Evolutionary conservation across 192 early-diverging fungal species (phyloP).

Genomic region (Cladochytrium replicatum): DNA sequence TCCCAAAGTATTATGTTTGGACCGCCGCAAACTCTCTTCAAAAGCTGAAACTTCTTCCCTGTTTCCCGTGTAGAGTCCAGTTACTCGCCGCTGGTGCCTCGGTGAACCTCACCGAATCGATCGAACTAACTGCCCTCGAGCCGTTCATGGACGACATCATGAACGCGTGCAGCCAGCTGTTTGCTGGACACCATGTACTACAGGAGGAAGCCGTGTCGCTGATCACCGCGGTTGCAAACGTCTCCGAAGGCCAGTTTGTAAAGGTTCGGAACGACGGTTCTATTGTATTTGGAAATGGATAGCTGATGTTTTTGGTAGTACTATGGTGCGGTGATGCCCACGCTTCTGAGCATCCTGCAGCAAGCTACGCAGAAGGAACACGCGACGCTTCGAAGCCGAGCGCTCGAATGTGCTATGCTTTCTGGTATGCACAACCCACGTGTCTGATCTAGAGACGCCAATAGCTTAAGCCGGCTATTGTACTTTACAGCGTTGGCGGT

Average conservation of each 20-base stretch:
- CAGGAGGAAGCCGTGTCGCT: slow-evolving; percentile 99
- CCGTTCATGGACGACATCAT: slow-evolving; percentile 89
- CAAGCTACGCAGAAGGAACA: slow-evolving; percentile 79
- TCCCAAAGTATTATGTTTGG: slow-evolving; percentile 37
- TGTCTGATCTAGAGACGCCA: too few relatives aligned
- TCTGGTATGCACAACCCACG: slow-evolving; percentile 56
- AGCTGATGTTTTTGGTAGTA: slow-evolving; percentile 35
- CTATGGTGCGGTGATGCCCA: slow-evolving; percentile 91
- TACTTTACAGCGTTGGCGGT: slow-evolving; percentile 61
- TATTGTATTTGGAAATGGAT: slow-evolving; percentile 8
- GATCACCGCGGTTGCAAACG: slow-evolving; percentile 93
- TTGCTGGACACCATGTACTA: slow-evolving; percentile 84
- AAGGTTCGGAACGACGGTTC: slow-evolving; percentile 26
- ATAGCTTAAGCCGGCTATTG: too few relatives aligned
- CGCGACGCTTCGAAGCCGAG: slow-evolving; percentile 87
- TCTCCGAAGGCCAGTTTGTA: slow-evolving; percentile 79
- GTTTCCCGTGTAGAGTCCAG: slow-evolving; percentile 60
- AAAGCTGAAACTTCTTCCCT: too few relatives aligned
- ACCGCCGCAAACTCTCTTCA: not conserved
- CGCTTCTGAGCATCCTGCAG: slow-evolving; percentile 78
- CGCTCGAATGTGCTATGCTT: slow-evolving; percentile 94
- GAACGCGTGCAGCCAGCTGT: slow-evolving; percentile 66
- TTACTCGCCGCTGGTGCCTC: slow-evolving; percentile 91
- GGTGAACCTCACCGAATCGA: slow-evolving; percentile 95
- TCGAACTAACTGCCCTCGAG: slow-evolving; percentile 68